A percentile compares a stretch with the other conserved stretches of the same genome.
These are phyloP conservation scores for Trichosporon ovoides DNA, from an alignment of 1,284 basidiomycete species.

Conservation along the genomic window DNA sequence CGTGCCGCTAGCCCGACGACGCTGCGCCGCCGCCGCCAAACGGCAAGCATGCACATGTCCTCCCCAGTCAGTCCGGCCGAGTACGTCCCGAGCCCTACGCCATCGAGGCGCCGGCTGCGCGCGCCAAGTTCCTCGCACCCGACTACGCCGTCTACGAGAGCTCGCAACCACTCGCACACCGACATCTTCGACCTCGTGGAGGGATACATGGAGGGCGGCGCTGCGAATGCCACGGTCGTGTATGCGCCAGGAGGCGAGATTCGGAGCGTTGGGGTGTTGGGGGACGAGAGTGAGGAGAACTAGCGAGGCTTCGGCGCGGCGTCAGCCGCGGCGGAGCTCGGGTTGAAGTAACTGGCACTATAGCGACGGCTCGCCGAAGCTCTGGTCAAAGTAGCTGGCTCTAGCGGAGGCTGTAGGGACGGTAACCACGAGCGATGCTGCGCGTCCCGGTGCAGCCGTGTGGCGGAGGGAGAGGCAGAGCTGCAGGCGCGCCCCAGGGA, in stretches of 20 bases:
- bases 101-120: constrained; percentile 25
- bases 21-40: constrained; percentile 24
- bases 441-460: no score
- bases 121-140: constrained; percentile 27
- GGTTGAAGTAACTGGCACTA: no score
- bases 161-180: constrained; percentile 39
- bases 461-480: no score
- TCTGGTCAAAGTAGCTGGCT: no score
- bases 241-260: constrained; percentile 42
- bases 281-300: constrained; percentile 29
- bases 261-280: constrained; percentile 37
- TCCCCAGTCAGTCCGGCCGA: constrained; percentile 24
- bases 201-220: constrained; percentile 43
- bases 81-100: constrained; percentile 29
- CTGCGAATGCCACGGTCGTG: constrained; percentile 46
- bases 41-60: constrained; percentile 17
- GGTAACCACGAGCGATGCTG: no score
- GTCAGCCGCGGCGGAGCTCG: no score
- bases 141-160: constrained; percentile 33
- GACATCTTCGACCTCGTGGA: constrained; percentile 46
- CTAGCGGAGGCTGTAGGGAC: no score
- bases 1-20: no score
- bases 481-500: no score
- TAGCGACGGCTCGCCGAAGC: no score
- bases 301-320: no score